Percentiles rank a stretch among this genome's conserved stretches.
phyloP scores from a whole-genome alignment of 1,284 basidiomycete genomes.

The Apiotrichum brassicae region DNA sequence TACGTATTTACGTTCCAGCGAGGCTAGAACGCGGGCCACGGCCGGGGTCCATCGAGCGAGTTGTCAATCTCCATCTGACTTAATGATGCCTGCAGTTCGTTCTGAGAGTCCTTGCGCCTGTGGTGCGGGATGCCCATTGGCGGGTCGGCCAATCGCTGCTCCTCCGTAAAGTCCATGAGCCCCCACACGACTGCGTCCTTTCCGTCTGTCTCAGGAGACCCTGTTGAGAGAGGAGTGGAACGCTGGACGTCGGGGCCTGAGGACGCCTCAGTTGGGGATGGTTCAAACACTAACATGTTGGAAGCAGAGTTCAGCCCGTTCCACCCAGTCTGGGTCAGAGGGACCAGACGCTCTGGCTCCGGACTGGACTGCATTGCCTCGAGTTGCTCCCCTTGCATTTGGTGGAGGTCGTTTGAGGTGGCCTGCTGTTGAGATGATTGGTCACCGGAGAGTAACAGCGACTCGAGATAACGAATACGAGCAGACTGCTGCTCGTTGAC shows the following conservation, averaged over 20 bases:
- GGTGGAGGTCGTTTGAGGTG: slow-evolving; percentile 9
- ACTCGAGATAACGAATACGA: slow-evolving; percentile 36
- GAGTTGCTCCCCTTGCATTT: slow-evolving; percentile 14
- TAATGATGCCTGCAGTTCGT: slow-evolving; percentile 27
- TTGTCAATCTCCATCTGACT: slow-evolving; percentile 30
- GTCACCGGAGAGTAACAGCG: slow-evolving; percentile 18
- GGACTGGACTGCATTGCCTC: slow-evolving; percentile 35
- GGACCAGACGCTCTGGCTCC: slow-evolving; percentile 28
- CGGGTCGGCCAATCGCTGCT: neutral
- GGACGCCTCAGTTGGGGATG: slow-evolving; percentile 29
- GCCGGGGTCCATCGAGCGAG: slow-evolving; percentile 5
- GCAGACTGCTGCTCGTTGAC: slow-evolving; percentile 29
- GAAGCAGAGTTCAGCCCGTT: slow-evolving; percentile 3
- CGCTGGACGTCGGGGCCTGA: slow-evolving; percentile 23
- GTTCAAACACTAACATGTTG: slow-evolving; percentile 28
- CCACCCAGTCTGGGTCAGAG: slow-evolving; percentile 18
- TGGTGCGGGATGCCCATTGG: neutral
- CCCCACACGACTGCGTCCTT: slow-evolving; percentile 19
- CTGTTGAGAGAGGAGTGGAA: slow-evolving; percentile 18
- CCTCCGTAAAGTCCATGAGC: slow-evolving; percentile 14
- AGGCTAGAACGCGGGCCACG: slow-evolving; percentile 7
- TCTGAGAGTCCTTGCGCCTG: slow-evolving; percentile 24
- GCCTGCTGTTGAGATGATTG: slow-evolving; percentile 2
- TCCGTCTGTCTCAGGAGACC: slow-evolving; percentile 21
- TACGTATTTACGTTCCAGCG: no score